Evolutionary conservation across 352 stramenopile genomes (phyloP).

Genomic region (Globisporangium nagaii): DNA sequence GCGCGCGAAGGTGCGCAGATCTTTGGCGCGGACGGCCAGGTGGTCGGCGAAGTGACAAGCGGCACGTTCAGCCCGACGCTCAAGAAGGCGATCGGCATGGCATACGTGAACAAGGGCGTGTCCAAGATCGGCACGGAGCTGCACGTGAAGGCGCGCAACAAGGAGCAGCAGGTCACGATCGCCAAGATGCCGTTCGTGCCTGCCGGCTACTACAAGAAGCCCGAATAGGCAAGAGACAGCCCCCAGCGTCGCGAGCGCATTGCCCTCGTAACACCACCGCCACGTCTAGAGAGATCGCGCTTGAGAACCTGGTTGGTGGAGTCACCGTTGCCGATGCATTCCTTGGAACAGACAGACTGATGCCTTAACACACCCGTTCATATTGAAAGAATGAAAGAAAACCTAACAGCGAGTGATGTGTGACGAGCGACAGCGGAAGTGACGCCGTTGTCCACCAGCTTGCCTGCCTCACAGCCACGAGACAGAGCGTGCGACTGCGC

Average conservation of each 20-base stretch:
- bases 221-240: conserved; percentile 39
- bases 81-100: conserved; percentile 97
- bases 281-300: no score
- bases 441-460: background rate
- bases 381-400: no score
- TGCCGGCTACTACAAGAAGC: conserved; percentile 94
- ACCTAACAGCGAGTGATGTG: no score
- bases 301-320: no score
- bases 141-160: conserved; percentile 93
- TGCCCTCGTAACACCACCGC: no score
- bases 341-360: background rate
- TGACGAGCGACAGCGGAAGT: no score
- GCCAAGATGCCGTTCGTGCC: conserved; percentile 99
- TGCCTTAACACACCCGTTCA: no score
- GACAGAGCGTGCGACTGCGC: no score
- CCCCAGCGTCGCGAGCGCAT: no score
- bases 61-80: conserved; percentile 96
- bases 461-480: background rate
- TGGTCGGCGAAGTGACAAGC: conserved; percentile 93
- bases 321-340: no score
- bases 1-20: conserved; percentile 92
- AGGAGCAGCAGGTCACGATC: conserved; percentile 91
- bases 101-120: conserved; percentile 92
- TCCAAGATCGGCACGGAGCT: conserved; percentile 93
- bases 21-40: conserved; percentile 77